Evolutionary conservation across 495 filamentous ascomycete genomes (phyloP), one percentile per base, ranked within the genome.

Genomic region (Aspergillus haitiensis): DNA sequence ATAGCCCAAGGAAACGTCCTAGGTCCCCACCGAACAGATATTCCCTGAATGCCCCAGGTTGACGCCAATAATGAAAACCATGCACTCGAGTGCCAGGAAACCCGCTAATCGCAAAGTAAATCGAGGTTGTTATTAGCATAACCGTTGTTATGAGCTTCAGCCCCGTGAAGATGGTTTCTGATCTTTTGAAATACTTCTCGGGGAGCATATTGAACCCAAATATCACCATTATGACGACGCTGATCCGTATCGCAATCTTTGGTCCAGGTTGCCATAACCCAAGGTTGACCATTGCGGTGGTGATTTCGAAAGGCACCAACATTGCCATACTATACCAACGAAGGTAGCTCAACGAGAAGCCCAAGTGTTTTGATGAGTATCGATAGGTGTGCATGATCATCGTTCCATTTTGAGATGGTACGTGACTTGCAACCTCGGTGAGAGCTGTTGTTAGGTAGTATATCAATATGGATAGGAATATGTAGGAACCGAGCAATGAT

Each of bases 201-300:
- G 90, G 89, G 49, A 92, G 86, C 45, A 93, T 73, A 69, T 96
- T 96, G 74, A 90, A 88, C 11, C 70, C 64, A 40, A 93, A 73
- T 53, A 94, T 88, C 27, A 86, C 64, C 6, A 80, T 13, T n/a
- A 87, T 82, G 71, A 93, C 89, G 55, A 93, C 73, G 11, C 82
- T 80, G 49, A 96, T 82, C 71, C 88, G 93, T 18, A 88, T 80
- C 34, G 85, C 85, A 52, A 88, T 81, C 32, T 80, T 81, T 31
- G 86, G 53, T 7, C 73, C 39, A 5, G 75, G 69, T 39, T 87
- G 82, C 92, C 91, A 97, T 68, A 88, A 88, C 15, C 86, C 78
- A 53, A 95, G 85, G 32, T 90, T 95, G 56, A 96, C 85, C 59
- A 91, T 87, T 21, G 90, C 92, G 3, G 90, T 86, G 39, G 93